Evolutionary conservation across 75 land plant species (phyloP), one percentile per base, ranked within the genome.

Genomic region (Cunninghamia lanceolata): DNA sequence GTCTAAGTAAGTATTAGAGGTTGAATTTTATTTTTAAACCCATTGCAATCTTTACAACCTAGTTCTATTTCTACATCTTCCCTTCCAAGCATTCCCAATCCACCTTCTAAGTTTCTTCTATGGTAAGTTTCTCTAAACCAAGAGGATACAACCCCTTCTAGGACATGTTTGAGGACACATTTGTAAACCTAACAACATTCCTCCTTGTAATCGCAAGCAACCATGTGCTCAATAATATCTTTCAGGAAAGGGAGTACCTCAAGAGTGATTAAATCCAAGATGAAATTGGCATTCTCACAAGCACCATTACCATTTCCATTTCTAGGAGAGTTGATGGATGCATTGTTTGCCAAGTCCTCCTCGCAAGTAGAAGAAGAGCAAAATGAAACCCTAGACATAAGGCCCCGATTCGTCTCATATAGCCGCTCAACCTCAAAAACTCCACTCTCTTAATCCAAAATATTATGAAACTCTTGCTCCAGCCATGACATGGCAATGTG

Each of bases 391-490:
- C 83, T 82, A 28, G 83, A 82, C 9, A 45, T 30, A 13, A 52
- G 83, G 4, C 52, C 83, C 0, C 45, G 46, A 28, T 36, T 43
- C 50, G 9, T 42, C 85, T 87, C 56, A 28, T 32, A 39, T 40
- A 87, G 42, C 68, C 87, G 45, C 1, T 86, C 87, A 7, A 74
- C 43, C 2, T 86, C 87, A 11, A 86, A 36, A 7, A 53, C 53
- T 30, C 53, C 63, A 43, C 87, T 82, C 70, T 86, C 25, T 30
- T 42, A 39, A 25, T 91, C 50, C 11, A 96, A 90, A 14, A 96
- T 91, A 88, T 93, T 86, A 2, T 94, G 89, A 85, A 98, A 98
- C 93, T 98, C 99, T 85, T 96, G 96, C 70, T 98, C 94, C n/a
- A 98, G 91, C 30, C 99, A 81, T 9, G 93, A 90, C 98, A 98